Conservation (phyloP, 306 rosid species). For the Rosa chinensis region DNA sequence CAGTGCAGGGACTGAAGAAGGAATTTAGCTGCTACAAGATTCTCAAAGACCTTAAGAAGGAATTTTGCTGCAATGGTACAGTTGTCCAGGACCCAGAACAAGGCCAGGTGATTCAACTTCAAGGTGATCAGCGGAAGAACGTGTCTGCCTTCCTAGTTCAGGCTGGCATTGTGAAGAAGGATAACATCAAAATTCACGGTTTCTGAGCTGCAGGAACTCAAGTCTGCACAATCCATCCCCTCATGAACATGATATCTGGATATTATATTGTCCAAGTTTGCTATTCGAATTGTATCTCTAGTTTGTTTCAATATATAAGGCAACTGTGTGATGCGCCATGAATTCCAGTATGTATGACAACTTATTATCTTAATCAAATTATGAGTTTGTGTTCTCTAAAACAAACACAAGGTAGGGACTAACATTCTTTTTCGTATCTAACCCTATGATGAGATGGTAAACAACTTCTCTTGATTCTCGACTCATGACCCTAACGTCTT, state of each 20-base stretch:
- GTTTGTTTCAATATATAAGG: not conserved
- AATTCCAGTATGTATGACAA: not conserved
- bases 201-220: conserved; percentile 11
- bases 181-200: conserved; percentile 24
- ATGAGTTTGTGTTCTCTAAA: not conserved
- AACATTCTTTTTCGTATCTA: too few species aligned
- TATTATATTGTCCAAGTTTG: not conserved
- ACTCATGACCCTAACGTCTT: too few species aligned
- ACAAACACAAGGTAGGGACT: too few species aligned
- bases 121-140: conserved; percentile 24
- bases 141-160: conserved; percentile 15
- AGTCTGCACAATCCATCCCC: not conserved
- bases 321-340: not conserved
- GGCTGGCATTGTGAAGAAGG: conserved; percentile 29
- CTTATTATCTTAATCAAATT: not conserved
- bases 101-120: conserved; percentile 28
- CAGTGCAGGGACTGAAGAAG: conserved; percentile 26
- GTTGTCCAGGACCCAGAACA: conserved; percentile 25
- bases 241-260: not conserved
- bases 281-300: not conserved
- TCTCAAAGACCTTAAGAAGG: conserved; percentile 22
- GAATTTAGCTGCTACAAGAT: conserved; percentile 21
- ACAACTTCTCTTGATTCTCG: too few species aligned
- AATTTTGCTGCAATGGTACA: conserved; percentile 20
- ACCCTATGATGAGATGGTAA: too few species aligned